Conservation (phyloP, 768 basidiomycete species). For the Gloeophyllum trabeum region DNA sequence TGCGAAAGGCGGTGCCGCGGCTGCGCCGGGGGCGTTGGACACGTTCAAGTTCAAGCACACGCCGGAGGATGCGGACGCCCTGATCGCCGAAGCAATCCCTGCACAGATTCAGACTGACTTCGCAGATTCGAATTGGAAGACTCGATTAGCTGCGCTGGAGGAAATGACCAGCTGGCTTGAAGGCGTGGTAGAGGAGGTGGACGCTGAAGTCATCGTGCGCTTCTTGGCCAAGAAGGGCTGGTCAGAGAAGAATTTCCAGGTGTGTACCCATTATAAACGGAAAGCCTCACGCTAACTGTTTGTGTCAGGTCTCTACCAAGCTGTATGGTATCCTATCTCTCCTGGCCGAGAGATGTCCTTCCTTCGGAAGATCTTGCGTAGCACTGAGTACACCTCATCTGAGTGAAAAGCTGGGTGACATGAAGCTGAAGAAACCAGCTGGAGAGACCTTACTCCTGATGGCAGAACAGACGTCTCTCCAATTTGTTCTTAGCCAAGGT, state of each 20-base stretch:
- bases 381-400: constrained; percentile 76
- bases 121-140: constrained; percentile 91
- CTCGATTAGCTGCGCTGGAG: constrained; percentile 76
- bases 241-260: constrained; percentile 99
- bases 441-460: constrained; percentile 77
- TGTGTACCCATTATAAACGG: constrained; percentile 13
- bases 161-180: constrained; percentile 81
- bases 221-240: constrained; percentile 88
- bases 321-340: constrained; percentile 66
- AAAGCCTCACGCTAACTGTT: background rate
- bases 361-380: constrained; percentile 77
- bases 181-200: constrained; percentile 47
- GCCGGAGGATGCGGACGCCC: constrained; percentile 83
- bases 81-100: constrained; percentile 68
- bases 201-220: constrained; percentile 83
- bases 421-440: constrained; percentile 94
- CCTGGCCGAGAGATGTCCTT: constrained; percentile 69
- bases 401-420: constrained; percentile 89
- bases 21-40: constrained; percentile 51
- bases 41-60: constrained; percentile 86
- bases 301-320: constrained; percentile 74
- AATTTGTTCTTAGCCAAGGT: constrained; percentile 93
- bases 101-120: constrained; percentile 57
- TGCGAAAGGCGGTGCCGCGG: constrained; percentile 35
- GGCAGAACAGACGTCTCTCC: constrained; percentile 87